Evolutionary conservation across 2,329 filamentous ascomycete species (phyloP).

Genomic region (Beauveria pseudobassiana): DNA sequence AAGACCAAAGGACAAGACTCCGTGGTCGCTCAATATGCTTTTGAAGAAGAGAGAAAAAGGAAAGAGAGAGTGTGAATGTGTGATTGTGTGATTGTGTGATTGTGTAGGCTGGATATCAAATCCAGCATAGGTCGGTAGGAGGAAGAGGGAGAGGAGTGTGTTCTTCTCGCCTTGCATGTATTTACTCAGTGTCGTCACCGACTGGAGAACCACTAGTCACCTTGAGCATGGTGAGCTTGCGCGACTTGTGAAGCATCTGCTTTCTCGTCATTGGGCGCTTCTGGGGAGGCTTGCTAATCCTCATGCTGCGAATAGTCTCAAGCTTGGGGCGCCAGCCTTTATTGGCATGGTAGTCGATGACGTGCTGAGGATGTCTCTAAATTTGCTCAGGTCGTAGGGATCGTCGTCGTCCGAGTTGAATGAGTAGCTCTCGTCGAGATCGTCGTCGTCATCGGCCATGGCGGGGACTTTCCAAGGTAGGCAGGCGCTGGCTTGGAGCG

Average conservation of each 20-base stretch:
- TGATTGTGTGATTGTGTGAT: not conserved
- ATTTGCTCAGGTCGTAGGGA: too few species aligned
- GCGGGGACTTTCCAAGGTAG: constrained; percentile 23
- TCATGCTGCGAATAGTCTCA: constrained; percentile 39
- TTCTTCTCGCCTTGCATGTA: not conserved
- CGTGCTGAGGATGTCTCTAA: not conserved
- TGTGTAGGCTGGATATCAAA: not conserved
- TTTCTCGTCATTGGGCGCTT: constrained; percentile 10
- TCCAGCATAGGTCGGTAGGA: not conserved
- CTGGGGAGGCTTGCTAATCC: too few species aligned
- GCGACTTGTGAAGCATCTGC: constrained; percentile 3
- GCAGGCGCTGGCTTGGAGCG: constrained; percentile 21
- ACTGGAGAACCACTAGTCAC: constrained; percentile 29
- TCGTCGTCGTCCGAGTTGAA: not conserved
- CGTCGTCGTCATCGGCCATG: constrained; percentile 21
- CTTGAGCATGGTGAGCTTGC: constrained; percentile 20
- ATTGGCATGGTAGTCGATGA: constrained; percentile 19
- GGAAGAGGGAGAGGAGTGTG: not conserved
- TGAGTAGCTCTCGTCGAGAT: constrained; percentile 16
- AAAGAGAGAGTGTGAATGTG: not conserved
- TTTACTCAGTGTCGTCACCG: constrained; percentile 29
- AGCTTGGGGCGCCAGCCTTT: constrained; percentile 35
- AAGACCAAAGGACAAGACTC: not conserved
- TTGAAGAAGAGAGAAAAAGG: not conserved
- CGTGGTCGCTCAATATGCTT: not conserved